phyloP scores from a whole-genome alignment of 208 protist species.

The Tritrichomonas foetus region DNA sequence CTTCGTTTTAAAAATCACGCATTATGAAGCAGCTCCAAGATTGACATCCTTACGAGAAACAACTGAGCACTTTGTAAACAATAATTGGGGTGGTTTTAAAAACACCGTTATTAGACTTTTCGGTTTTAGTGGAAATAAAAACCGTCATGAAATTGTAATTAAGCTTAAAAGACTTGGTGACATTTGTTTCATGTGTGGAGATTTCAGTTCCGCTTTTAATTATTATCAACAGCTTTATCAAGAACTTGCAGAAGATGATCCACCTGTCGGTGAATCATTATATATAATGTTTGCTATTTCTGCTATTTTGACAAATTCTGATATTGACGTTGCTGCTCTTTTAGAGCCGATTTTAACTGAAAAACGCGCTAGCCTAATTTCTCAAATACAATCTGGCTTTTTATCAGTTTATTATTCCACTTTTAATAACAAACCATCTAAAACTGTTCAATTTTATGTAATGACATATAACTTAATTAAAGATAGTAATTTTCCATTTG shows the following conservation, averaged over 20 bases:
- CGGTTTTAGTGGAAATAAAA: background rate
- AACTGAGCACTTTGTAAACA: background rate
- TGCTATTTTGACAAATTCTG: background rate
- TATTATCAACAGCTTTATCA: conserved; percentile 11
- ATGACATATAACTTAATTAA: background rate
- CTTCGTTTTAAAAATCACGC: background rate
- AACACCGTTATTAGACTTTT: background rate
- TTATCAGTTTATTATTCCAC: background rate
- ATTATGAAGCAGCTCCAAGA: background rate
- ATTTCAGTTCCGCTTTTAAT: background rate
- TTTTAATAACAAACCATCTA: background rate
- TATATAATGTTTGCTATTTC: background rate
- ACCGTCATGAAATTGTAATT: background rate
- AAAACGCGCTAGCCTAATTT: background rate
- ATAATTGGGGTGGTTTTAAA: background rate
- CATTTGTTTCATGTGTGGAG: background rate
- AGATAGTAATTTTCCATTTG: background rate
- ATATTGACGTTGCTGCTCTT: background rate
- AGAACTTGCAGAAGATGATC: background rate
- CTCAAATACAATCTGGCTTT: background rate
- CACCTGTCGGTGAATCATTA: background rate
- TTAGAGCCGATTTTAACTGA: background rate
- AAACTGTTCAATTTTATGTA: background rate
- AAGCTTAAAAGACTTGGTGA: background rate
- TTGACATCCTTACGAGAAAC: background rate